Evolutionary conservation across 208 protist species (phyloP).

Genomic region (Plasmodiophora brassicae): DNA sequence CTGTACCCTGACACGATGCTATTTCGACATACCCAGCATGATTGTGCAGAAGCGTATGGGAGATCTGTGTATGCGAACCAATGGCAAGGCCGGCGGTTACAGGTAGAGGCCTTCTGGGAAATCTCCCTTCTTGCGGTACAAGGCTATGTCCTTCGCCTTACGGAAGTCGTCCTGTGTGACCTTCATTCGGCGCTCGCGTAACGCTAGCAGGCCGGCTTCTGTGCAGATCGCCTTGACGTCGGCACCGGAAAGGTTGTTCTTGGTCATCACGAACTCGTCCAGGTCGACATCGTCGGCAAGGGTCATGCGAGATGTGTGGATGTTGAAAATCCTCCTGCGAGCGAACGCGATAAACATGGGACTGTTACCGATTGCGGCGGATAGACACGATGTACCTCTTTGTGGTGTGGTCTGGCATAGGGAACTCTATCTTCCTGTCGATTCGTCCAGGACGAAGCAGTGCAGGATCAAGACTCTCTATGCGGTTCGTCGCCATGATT

Average conservation of each 20-base stretch:
- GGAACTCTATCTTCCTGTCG: constrained; percentile 99
- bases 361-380: too few species aligned
- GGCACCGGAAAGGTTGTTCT: constrained; percentile 98
- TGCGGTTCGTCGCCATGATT: constrained; percentile 99
- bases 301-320: constrained; percentile 98
- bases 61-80: too few species aligned
- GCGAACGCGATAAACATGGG: constrained; percentile 40
- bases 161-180: constrained; percentile 97
- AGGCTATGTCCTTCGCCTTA: constrained; percentile 98
- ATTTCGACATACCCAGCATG: too few species aligned
- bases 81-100: too few species aligned
- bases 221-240: constrained; percentile 99
- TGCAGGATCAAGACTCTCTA: constrained; percentile 99
- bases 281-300: constrained; percentile 97
- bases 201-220: constrained; percentile 97
- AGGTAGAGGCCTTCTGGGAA: constrained; percentile 94
- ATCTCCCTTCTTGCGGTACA: constrained; percentile 97
- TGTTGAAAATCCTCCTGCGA: constrained; percentile 93
- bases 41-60: too few species aligned
- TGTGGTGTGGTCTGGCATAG: constrained; percentile 96
- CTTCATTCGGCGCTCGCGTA: constrained; percentile 97
- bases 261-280: constrained; percentile 98
- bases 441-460: constrained; percentile 98
- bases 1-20: too few species aligned
- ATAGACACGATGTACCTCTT: too few species aligned